These are phyloP conservation scores for Cadophora sp. DNA, from an alignment of 2,329 filamentous ascomycete species.

Conservation along the genomic window DNA sequence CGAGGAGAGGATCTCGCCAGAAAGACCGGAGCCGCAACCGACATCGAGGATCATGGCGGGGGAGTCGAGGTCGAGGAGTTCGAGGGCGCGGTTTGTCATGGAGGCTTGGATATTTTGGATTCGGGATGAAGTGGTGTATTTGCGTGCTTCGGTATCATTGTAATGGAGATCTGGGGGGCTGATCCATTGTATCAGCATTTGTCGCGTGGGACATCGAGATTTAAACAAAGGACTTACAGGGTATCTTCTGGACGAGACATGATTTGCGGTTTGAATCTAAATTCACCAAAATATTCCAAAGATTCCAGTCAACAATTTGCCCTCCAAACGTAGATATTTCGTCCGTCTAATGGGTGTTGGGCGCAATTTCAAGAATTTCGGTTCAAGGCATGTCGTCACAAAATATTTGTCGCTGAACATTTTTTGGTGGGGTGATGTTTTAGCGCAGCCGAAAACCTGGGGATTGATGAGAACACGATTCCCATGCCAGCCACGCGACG, in stretches of 20 bases:
- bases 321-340: background rate
- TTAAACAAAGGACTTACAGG: conserved; percentile 62
- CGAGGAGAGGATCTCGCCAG: conserved; percentile 89
- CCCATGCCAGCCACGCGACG: conserved; percentile 5
- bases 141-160: conserved; percentile 92
- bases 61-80: conserved; percentile 80
- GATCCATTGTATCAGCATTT: conserved; percentile 34
- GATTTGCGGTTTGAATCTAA: conserved; percentile 48
- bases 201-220: conserved; percentile 26
- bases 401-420: conserved; percentile 16
- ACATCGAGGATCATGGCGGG: conserved; percentile 93
- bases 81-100: conserved; percentile 93
- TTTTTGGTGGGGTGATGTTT: conserved; percentile 24
- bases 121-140: conserved; percentile 95
- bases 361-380: background rate
- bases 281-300: conserved; percentile 25
- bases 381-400: conserved; percentile 26
- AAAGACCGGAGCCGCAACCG: conserved; percentile 95
- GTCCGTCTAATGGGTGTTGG: background rate
- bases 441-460: conserved; percentile 22
- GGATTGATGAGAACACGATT: conserved; percentile 21
- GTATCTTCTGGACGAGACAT: conserved; percentile 99
- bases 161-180: conserved; percentile 97
- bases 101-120: conserved; percentile 94
- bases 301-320: conserved; percentile 25